Evolutionary conservation across 1,139 yeast genomes (phyloP).

Genomic region (Geotrichum fermentans): DNA sequence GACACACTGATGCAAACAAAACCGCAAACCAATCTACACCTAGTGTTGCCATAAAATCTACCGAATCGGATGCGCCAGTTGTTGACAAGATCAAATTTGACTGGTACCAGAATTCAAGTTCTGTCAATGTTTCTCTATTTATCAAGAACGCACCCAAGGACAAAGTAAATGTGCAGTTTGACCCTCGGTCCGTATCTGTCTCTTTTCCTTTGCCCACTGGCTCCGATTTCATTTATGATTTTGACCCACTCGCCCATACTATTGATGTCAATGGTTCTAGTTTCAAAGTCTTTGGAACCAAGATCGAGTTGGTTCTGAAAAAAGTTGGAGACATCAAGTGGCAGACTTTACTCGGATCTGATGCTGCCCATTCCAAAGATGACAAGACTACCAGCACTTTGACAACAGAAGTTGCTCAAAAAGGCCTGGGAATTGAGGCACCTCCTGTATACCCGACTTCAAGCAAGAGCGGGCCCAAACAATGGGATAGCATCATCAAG

Average conservation of each 20-base stretch:
- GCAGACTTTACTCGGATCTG: constrained; percentile 36
- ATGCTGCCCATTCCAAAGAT: constrained; percentile 16
- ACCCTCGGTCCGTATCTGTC: constrained; percentile 33
- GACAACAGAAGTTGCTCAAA: constrained; percentile 18
- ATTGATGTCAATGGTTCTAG: constrained; percentile 48
- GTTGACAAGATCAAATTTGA: constrained; percentile 54
- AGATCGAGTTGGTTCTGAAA: constrained; percentile 58
- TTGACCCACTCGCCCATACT: constrained; percentile 47
- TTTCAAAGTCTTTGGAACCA: constrained; percentile 60
- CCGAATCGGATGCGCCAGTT: too few relatives aligned
- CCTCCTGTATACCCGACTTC: constrained; percentile 54
- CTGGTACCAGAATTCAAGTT: constrained; percentile 66
- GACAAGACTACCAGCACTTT: constrained; percentile 21
- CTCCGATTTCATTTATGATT: constrained; percentile 29
- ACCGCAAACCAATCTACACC: not conserved
- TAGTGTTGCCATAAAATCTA: not conserved
- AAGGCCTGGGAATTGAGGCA: constrained; percentile 8
- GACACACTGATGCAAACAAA: not conserved
- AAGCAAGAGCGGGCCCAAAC: constrained; percentile 48
- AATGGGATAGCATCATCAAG: constrained; percentile 68
- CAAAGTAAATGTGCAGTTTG: constrained; percentile 41
- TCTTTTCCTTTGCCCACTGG: constrained; percentile 23
- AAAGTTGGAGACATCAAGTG: constrained; percentile 39
- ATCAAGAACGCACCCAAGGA: constrained; percentile 58
- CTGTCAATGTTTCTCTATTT: constrained; percentile 65